Evolutionary conservation across 164 flowering plant species (phyloP), one percentile per base, ranked within the genome.

Genomic region (Nymphaea colorata): DNA sequence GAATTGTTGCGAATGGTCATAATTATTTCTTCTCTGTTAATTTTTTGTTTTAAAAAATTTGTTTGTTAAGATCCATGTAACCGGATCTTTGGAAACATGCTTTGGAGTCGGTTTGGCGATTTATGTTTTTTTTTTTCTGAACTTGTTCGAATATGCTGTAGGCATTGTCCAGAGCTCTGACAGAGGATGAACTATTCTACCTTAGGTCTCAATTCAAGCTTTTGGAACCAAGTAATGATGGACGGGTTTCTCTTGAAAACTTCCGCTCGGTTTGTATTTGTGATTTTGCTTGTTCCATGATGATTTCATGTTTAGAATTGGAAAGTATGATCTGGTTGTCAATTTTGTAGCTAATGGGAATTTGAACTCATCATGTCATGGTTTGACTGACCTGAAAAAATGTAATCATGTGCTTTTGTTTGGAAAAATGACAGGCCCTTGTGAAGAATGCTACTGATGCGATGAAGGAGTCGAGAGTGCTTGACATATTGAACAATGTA

Each of bases 121-220:
- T 25, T 25, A 51, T 51, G 14, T 51, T 3, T 15, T 51, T 51
- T 10, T 15, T 15, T 51, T 51, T 51, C 57, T 51, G 14, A 51
- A 51, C 14, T 2, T 3, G 8, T 51, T 10, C 57, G 14, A 51
- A 51, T 51, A 61, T 72, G 8, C 59, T 79, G 73, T 80, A 95
- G 99, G 92, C 99, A 72, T 84, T 92, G 7, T 85, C 99, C 64
- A 95, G 87, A 80, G 91, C 93, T 53, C 79, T 90, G 73, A 82
- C 88, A 18, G 96, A 84, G 77, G 87, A 85, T 71, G 89, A 87
- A 70, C 78, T 85, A 61, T 71, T 85, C 66, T 86, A 90, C 77
- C 86, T 90, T 59, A 80, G 79, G 73, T 84, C 86, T 70, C 91
- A 90, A 73, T 90, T 81, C 72, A 72, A 64, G 62, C 79, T 86